Evolutionary conservation across 331 rosid genomes (phyloP).

Genomic region (Quercus tomentella): DNA sequence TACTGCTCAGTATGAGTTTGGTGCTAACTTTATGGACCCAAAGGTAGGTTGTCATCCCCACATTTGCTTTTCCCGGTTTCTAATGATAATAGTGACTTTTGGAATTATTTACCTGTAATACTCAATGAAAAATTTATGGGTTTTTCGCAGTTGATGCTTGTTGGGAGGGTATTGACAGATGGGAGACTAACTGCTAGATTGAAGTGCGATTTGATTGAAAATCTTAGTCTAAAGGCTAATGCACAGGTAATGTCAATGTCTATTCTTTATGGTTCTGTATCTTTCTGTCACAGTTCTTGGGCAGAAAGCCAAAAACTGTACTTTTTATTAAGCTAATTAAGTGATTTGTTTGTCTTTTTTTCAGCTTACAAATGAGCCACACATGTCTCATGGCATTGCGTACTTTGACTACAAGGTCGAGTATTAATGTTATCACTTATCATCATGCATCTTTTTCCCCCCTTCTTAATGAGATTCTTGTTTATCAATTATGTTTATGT

Average conservation of each 20-base stretch:
- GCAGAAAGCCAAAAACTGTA: too few species aligned
- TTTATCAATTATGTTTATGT: neutral
- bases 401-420: conserved; percentile 91
- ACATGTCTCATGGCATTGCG: conserved; percentile 92
- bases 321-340: neutral
- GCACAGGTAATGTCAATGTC: conserved; percentile 57
- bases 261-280: neutral
- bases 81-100: neutral
- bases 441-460: neutral
- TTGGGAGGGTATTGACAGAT: conserved; percentile 82
- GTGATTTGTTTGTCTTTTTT: conserved; percentile 2
- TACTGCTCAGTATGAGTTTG: conserved; percentile 87
- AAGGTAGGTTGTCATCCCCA: conserved; percentile 34
- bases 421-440: conserved; percentile 1
- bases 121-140: neutral
- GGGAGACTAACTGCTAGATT: conserved; percentile 90
- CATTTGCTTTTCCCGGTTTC: neutral
- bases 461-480: neutral
- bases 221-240: conserved; percentile 81
- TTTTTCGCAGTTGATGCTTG: conserved; percentile 72
- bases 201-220: conserved; percentile 76
- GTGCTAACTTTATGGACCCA: conserved; percentile 91
- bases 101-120: neutral
- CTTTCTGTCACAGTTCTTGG: neutral
- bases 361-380: conserved; percentile 89